Evolutionary conservation across 495 filamentous ascomycete species (phyloP).

Genomic region (Hyaloscypha finlandica): DNA sequence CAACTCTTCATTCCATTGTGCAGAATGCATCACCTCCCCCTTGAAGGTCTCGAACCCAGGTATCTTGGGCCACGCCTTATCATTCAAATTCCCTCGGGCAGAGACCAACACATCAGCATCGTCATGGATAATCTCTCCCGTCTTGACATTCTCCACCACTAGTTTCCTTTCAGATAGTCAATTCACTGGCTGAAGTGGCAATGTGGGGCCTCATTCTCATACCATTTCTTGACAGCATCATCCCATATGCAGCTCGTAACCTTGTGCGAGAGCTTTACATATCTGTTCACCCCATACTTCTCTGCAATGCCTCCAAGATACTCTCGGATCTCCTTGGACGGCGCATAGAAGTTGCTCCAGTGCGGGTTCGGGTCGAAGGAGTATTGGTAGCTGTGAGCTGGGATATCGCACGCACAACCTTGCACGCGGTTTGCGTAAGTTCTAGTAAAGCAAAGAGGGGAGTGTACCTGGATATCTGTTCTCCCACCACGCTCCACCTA

Average conservation of each 20-base stretch:
- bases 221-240: conserved; percentile 50
- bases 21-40: conserved; percentile 49
- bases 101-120: conserved; percentile 30
- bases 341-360: conserved; percentile 67
- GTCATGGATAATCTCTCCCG: conserved; percentile 25
- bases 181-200: neutral
- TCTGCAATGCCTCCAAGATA: conserved; percentile 63
- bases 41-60: conserved; percentile 43
- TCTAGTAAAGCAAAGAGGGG: neutral
- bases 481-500: conserved; percentile 72
- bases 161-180: conserved; percentile 31
- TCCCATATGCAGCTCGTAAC: conserved; percentile 54
- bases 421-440: neutral
- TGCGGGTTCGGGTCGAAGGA: conserved; percentile 65
- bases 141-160: conserved; percentile 37
- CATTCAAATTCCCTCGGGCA: conserved; percentile 43
- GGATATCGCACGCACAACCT: conserved; percentile 53
- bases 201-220: conserved; percentile 21
- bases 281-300: conserved; percentile 63
- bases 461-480: conserved; percentile 68
- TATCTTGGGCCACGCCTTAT: conserved; percentile 50
- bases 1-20: conserved; percentile 50
- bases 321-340: conserved; percentile 62
- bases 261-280: conserved; percentile 46
- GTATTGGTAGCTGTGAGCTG: conserved; percentile 69